Evolutionary conservation across 2,329 filamentous ascomycete genomes (phyloP).

Genomic region (Botrytis fragariae): DNA sequence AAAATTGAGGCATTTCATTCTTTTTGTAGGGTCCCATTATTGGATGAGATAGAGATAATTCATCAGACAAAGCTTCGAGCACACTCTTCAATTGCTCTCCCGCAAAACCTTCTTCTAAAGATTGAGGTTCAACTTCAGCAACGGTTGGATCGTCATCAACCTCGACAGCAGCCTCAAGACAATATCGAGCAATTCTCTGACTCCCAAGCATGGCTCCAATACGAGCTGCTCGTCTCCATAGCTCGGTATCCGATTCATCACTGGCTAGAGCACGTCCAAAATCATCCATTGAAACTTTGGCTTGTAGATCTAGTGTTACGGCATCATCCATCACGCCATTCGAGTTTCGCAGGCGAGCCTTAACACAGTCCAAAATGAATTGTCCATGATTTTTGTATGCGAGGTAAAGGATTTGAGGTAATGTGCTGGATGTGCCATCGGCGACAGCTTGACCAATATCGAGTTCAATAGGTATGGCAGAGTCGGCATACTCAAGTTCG

Average conservation of each 20-base stretch:
- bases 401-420: conserved; percentile 87
- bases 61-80: conserved; percentile 53
- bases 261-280: conserved; percentile 60
- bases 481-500: conserved; percentile 49
- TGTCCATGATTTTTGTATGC: conserved; percentile 96
- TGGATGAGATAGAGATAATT: conserved; percentile 58
- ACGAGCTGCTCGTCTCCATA: conserved; percentile 60
- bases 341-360: conserved; percentile 48
- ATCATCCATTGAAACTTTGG: conserved; percentile 49
- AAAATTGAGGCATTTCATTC: conserved; percentile 49
- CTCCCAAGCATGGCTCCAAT: conserved; percentile 59
- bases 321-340: conserved; percentile 33
- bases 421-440: conserved; percentile 73
- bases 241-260: conserved; percentile 64
- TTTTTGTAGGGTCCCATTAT: conserved; percentile 56
- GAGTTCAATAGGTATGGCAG: conserved; percentile 49
- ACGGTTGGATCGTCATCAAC: conserved; percentile 64
- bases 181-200: conserved; percentile 56
- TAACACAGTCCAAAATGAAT: conserved; percentile 76
- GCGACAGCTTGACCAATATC: conserved; percentile 59
- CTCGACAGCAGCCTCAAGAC: conserved; percentile 64
- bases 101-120: conserved; percentile 60
- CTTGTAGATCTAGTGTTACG: conserved; percentile 38
- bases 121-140: conserved; percentile 60
- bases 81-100: conserved; percentile 60